Evolutionary conservation across 352 stramenopile genomes (phyloP).

Genomic region (Pythium phragmitis): DNA sequence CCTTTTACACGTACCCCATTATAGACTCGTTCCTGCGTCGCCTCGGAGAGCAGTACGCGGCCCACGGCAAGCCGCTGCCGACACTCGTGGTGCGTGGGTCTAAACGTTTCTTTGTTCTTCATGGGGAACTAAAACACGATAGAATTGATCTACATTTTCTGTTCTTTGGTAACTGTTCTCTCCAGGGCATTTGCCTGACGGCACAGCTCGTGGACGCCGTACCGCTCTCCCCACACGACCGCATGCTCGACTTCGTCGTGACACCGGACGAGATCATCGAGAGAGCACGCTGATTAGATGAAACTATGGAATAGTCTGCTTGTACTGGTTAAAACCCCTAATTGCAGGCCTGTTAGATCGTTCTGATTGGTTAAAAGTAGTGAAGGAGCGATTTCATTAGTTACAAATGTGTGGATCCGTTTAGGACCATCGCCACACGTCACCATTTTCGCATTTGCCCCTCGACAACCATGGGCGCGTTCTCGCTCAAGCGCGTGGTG

Average conservation of each 20-base stretch:
- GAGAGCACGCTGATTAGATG: not conserved
- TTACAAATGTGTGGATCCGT: not conserved
- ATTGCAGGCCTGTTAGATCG: no score
- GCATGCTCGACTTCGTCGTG: constrained; percentile 63
- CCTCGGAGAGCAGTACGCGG: constrained; percentile 45
- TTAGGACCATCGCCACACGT: constrained; percentile 11
- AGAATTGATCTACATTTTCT: not conserved
- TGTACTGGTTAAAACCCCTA: constrained; percentile 13
- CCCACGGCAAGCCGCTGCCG: constrained; percentile 38
- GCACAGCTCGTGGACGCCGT: constrained; percentile 64
- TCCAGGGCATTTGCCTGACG: constrained; percentile 63
- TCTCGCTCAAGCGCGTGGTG: constrained; percentile 20
- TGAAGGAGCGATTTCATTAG: constrained; percentile 10
- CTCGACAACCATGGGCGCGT: constrained; percentile 3
- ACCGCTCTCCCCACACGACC: constrained; percentile 61
- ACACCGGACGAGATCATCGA: constrained; percentile 60
- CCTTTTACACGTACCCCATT: not conserved
- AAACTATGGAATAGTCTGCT: not conserved
- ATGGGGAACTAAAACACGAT: not conserved
- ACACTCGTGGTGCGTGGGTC: constrained; percentile 53
- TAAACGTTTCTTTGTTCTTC: not conserved
- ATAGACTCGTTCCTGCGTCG: constrained; percentile 75
- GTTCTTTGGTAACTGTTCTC: not conserved
- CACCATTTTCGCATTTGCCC: not conserved
- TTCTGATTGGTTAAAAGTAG: no score